phyloP scores from a whole-genome alignment of 148 eudicot genomes.

The Fagopyrum tataricum region DNA sequence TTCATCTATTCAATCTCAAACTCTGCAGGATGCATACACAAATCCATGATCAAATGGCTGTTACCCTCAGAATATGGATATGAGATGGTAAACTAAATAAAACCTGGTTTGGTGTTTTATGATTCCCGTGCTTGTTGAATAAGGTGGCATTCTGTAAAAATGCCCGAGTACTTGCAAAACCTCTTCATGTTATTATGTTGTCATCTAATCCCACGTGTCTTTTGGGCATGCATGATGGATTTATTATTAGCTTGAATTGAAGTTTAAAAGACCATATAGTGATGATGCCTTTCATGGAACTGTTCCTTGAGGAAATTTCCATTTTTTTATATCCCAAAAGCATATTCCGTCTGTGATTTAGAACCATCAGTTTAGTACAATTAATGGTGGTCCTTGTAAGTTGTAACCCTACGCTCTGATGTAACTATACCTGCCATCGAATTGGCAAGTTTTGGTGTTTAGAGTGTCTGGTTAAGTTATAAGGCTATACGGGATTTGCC shows the following conservation, averaged over 20 bases:
- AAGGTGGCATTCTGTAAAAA: background rate
- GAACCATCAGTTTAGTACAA: too few relatives aligned
- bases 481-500: too few relatives aligned
- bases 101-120: background rate
- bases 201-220: background rate
- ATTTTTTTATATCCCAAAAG: too few relatives aligned
- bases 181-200: background rate
- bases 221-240: slow-evolving; percentile 1
- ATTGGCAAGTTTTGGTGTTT: too few relatives aligned
- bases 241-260: background rate
- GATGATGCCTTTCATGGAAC: background rate
- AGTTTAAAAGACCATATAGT: background rate
- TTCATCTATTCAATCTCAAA: background rate
- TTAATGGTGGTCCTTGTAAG: too few relatives aligned
- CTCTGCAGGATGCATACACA: background rate
- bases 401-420: too few relatives aligned
- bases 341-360: too few relatives aligned
- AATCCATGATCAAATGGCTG: background rate
- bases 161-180: background rate
- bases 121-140: background rate
- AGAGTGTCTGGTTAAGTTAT: too few relatives aligned
- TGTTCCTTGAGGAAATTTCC: too few relatives aligned
- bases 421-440: too few relatives aligned
- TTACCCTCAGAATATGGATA: background rate
- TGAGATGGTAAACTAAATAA: background rate